Percentiles rank a stretch among this genome's conserved stretches.
phyloP scores from a whole-genome alignment of 768 basidiomycete genomes.

The Suillus alpinus region DNA sequence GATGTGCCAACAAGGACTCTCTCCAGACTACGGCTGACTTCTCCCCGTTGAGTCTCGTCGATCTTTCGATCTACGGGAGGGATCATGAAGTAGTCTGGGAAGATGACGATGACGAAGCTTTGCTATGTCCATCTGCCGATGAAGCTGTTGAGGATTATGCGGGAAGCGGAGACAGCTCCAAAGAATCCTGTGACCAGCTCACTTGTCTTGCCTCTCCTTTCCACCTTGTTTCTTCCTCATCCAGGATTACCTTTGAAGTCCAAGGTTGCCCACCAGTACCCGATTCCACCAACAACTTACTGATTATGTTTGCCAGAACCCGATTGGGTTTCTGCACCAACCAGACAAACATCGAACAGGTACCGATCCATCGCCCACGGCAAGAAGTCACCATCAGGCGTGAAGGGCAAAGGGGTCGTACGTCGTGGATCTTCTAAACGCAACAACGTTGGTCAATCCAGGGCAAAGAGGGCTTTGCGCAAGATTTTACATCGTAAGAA shows the following conservation, averaged over 20 bases:
- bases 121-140: constrained; percentile 26
- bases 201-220: constrained; percentile 10
- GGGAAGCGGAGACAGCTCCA: neutral
- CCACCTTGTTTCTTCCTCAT: neutral
- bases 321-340: neutral
- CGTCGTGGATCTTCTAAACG: constrained; percentile 27
- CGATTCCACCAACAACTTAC: neutral
- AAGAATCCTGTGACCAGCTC: neutral
- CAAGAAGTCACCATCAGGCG: constrained; percentile 10
- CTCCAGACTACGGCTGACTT: constrained; percentile 25
- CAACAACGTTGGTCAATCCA: constrained; percentile 17
- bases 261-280: neutral
- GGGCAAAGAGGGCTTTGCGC: constrained; percentile 10
- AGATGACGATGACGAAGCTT: constrained; percentile 23
- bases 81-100: constrained; percentile 16
- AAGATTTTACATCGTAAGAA: constrained; percentile 3
- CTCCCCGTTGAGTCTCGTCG: constrained; percentile 12
- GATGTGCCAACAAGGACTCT: constrained; percentile 19
- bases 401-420: constrained; percentile 18
- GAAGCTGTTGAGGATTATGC: constrained; percentile 11
- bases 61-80: constrained; percentile 8
- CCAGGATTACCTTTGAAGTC: neutral
- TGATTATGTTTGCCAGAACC: neutral
- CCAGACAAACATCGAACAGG: constrained; percentile 7
- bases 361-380: constrained; percentile 15